phyloP scores from a whole-genome alignment of 768 basidiomycete species.

The Tephrocybe sp. region DNA sequence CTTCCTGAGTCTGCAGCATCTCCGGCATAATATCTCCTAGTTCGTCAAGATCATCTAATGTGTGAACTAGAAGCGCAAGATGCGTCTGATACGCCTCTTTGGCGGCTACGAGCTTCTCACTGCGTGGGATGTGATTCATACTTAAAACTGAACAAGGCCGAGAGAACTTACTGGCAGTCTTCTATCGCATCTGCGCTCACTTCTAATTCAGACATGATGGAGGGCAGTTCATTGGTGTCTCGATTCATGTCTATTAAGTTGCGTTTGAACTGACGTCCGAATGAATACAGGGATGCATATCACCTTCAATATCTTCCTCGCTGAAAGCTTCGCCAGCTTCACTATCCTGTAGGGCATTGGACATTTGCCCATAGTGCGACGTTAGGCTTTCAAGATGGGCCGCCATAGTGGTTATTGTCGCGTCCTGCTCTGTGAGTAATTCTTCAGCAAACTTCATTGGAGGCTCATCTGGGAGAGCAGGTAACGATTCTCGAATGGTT shows the following conservation, averaged over 20 bases:
- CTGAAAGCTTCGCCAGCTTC: slow-evolving; percentile 68
- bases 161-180: slow-evolving; percentile 48
- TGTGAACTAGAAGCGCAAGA: slow-evolving; percentile 46
- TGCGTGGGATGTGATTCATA: slow-evolving; percentile 22
- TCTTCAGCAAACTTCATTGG: slow-evolving; percentile 38
- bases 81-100: slow-evolving; percentile 45
- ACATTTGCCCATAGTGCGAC: slow-evolving; percentile 79
- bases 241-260: slow-evolving; percentile 67
- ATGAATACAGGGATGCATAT: slow-evolving; percentile 4
- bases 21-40: slow-evolving; percentile 78
- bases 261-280: neutral
- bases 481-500: slow-evolving; percentile 55
- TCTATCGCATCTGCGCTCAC: slow-evolving; percentile 54
- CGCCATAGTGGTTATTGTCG: slow-evolving; percentile 66
- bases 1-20: slow-evolving; percentile 70
- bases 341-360: slow-evolving; percentile 58
- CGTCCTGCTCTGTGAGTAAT: slow-evolving; percentile 56
- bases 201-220: slow-evolving; percentile 74
- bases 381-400: slow-evolving; percentile 68
- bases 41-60: slow-evolving; percentile 69
- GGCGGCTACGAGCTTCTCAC: slow-evolving; percentile 48
- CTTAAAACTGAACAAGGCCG: neutral
- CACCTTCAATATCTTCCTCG: slow-evolving; percentile 72
- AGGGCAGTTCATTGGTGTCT: slow-evolving; percentile 76
- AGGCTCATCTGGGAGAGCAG: slow-evolving; percentile 22